These are phyloP conservation scores for Suillus occidentalis DNA, from an alignment of 768 basidiomycete genomes.

Conservation along the genomic window DNA sequence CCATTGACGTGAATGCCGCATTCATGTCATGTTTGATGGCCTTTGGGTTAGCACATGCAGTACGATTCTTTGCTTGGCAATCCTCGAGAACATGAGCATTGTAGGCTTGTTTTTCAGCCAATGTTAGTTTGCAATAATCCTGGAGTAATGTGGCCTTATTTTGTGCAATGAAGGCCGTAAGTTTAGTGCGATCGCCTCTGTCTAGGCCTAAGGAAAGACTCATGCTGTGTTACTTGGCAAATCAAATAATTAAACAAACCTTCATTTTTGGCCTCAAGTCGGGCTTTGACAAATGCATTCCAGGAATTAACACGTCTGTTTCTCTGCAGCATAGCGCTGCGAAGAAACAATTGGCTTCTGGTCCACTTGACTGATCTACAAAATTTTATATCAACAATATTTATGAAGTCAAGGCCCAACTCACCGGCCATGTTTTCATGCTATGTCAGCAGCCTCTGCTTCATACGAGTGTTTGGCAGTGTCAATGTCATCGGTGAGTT, in stretches of 20 bases:
- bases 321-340: background rate
- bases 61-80: background rate
- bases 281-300: constrained; percentile 2
- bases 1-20: constrained; percentile 7
- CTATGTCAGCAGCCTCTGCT: background rate
- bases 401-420: background rate
- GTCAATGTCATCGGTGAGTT: background rate
- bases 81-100: background rate
- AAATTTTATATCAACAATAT: background rate
- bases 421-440: background rate
- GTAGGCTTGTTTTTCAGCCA: too few species aligned
- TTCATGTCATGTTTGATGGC: background rate
- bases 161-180: background rate
- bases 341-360: constrained; percentile 2
- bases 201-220: background rate
- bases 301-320: background rate
- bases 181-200: background rate
- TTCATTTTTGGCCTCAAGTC: background rate
- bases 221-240: background rate
- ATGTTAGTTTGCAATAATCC: background rate
- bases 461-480: background rate
- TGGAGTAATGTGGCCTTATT: background rate
- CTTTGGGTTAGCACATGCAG: constrained; percentile 6
- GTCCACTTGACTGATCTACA: constrained; percentile 2
- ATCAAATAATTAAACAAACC: background rate